These are phyloP conservation scores for Botrytis medusae DNA, from an alignment of 2,329 filamentous ascomycete genomes.

Conservation along the genomic window DNA sequence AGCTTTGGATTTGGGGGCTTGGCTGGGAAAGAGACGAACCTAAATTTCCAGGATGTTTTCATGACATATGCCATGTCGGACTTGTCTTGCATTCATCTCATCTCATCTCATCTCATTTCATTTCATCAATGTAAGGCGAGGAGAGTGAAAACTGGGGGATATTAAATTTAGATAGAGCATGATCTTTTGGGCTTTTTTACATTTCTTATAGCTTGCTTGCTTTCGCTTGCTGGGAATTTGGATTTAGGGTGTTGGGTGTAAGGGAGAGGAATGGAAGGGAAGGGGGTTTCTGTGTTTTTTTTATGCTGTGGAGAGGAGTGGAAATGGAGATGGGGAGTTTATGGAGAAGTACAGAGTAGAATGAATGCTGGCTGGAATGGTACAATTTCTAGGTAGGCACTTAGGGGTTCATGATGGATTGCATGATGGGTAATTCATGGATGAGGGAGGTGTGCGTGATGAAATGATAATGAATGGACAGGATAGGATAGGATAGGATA, in stretches of 20 bases:
- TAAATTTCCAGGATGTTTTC: neutral
- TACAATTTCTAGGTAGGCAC: neutral
- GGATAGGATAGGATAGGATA: neutral
- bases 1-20: no score
- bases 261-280: no score
- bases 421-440: neutral
- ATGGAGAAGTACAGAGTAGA: neutral
- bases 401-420: neutral
- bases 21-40: neutral
- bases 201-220: no score
- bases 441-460: neutral
- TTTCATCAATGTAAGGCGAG: neutral
- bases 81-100: neutral
- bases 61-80: neutral
- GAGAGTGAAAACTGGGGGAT: neutral
- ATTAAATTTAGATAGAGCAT: neutral
- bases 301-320: neutral
- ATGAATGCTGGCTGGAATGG: neutral
- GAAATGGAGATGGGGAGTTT: neutral
- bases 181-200: neutral
- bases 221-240: neutral
- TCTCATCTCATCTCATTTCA: neutral
- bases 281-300: neutral
- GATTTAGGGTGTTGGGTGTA: neutral
- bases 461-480: neutral